phyloP scores from a whole-genome alignment of 805 yeast genomes.

The Kodamaea sagamina region DNA sequence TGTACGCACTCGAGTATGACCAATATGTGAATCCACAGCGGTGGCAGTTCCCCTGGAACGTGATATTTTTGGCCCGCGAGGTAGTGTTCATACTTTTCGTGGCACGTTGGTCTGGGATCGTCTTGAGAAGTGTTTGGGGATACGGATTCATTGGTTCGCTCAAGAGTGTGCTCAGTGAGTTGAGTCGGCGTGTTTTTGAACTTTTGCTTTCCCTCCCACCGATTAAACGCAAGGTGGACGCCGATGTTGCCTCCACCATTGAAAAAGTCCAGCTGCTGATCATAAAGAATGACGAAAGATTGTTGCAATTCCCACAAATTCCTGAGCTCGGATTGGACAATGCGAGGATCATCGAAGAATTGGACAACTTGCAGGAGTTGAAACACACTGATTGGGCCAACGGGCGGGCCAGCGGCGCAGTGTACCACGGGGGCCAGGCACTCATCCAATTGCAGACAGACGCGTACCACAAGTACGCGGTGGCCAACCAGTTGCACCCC shows the following conservation, averaged over 20 bases:
- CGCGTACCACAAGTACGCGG: constrained; percentile 75
- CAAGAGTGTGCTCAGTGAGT: neutral
- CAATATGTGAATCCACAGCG: constrained; percentile 8
- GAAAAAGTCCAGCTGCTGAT: constrained; percentile 55
- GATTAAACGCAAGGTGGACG: constrained; percentile 55
- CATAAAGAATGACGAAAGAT: constrained; percentile 52
- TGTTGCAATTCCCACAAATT: constrained; percentile 48
- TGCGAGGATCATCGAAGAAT: constrained; percentile 47
- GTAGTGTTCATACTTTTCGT: constrained; percentile 21
- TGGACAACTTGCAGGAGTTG: constrained; percentile 51
- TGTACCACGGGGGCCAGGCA: constrained; percentile 91
- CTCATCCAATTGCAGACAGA: constrained; percentile 70
- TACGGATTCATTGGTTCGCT: constrained; percentile 18
- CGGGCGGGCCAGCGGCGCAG: constrained; percentile 93
- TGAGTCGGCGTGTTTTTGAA: constrained; percentile 14
- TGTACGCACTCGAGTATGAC: neutral
- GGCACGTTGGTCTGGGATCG: constrained; percentile 11
- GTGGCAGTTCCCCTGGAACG: constrained; percentile 15
- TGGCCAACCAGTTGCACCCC: constrained; percentile 94
- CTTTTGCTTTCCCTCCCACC: constrained; percentile 47
- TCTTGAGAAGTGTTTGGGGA: constrained; percentile 19
- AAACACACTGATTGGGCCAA: constrained; percentile 78
- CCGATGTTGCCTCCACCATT: constrained; percentile 54
- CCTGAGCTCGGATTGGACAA: constrained; percentile 63
- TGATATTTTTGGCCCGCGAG: constrained; percentile 23